Evolutionary conservation across 2,329 filamentous ascomycete species (phyloP).

Genomic region (Monascus ruber): DNA sequence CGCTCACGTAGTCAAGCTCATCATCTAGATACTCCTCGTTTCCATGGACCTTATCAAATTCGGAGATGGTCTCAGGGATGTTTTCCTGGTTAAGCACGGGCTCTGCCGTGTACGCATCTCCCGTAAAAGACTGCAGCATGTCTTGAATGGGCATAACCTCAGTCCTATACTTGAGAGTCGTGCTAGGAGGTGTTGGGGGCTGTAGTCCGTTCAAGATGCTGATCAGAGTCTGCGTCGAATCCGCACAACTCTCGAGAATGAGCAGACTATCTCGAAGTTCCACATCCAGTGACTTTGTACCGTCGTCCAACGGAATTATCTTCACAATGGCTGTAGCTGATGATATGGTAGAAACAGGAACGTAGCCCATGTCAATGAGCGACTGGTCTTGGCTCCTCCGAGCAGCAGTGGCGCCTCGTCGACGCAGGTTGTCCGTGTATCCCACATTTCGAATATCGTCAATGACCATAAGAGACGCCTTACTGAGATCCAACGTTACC

Average conservation of each 20-base stretch:
- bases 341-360: constrained; percentile 78
- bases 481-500: constrained; percentile 58
- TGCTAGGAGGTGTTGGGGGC: constrained; percentile 72
- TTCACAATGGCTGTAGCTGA: constrained; percentile 60
- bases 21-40: constrained; percentile 28
- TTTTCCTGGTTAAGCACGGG: constrained; percentile 12
- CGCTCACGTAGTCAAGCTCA: constrained; percentile 43
- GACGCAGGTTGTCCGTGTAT: constrained; percentile 21
- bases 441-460: constrained; percentile 54
- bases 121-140: constrained; percentile 79
- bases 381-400: constrained; percentile 37
- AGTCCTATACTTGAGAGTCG: constrained; percentile 75
- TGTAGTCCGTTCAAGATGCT: constrained; percentile 65
- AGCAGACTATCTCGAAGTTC: constrained; percentile 77
- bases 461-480: constrained; percentile 71
- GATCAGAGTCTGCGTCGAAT: constrained; percentile 89
- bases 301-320: constrained; percentile 46
- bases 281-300: constrained; percentile 59
- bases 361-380: constrained; percentile 58
- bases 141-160: constrained; percentile 77
- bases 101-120: constrained; percentile 58
- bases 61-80: constrained; percentile 34
- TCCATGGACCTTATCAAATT: constrained; percentile 29
- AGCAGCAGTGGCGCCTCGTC: constrained; percentile 12
- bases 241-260: constrained; percentile 87